A percentile compares a stretch with the other conserved stretches of the same genome.
phyloP scores from a whole-genome alignment of 345 rosid species.

The Corymbia maculata region DNA sequence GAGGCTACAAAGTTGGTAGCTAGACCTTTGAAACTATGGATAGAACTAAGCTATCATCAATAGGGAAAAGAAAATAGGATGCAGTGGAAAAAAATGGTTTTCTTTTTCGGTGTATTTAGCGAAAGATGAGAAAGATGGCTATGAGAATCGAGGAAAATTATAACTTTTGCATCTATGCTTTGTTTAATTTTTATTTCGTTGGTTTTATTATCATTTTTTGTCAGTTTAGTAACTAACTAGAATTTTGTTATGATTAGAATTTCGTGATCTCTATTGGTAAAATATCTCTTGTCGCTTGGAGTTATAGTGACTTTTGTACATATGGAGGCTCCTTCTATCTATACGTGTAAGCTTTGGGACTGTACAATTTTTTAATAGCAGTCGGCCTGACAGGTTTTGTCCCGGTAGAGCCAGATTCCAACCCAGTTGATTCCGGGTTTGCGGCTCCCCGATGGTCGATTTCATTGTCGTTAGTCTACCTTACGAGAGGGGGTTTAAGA shows the following conservation, averaged over 20 bases:
- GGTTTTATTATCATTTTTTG: neutral
- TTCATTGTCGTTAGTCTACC: neutral
- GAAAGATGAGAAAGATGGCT: neutral
- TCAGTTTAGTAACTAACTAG: neutral
- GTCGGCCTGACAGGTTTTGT: neutral
- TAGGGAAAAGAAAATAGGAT: neutral
- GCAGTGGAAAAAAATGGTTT: too few species aligned
- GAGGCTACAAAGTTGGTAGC: neutral
- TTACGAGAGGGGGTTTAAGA: neutral
- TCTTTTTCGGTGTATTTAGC: neutral
- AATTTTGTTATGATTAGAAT: neutral
- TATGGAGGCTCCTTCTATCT: neutral
- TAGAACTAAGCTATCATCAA: neutral
- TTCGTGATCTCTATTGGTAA: neutral
- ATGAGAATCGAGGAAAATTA: neutral
- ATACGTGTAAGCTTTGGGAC: neutral
- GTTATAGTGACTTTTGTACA: neutral
- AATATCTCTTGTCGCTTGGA: neutral
- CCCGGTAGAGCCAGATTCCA: neutral
- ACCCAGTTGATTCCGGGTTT: neutral
- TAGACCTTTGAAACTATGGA: neutral
- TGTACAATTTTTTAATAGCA: neutral
- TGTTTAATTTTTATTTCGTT: neutral
- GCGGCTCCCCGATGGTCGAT: neutral
- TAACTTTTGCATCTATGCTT: neutral